Percentiles rank a stretch among this genome's conserved stretches.
Evolutionary conservation across 306 rosid genomes (phyloP).

Genomic region (Urtica urens): DNA sequence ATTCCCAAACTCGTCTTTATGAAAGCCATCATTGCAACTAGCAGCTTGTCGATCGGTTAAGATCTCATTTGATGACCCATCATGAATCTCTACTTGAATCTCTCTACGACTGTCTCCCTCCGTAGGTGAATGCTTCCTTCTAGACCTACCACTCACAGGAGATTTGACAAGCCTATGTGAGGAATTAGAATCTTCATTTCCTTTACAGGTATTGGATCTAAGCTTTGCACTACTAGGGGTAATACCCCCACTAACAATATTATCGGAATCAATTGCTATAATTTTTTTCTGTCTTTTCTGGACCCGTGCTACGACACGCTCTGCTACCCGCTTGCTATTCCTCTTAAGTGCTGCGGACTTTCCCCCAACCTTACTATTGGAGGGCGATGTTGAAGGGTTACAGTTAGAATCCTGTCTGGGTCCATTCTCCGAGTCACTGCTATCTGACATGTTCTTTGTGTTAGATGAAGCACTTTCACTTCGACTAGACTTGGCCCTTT

Average conservation of each 20-base stretch:
- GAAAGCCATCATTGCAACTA: constrained; percentile 51
- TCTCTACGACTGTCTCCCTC: constrained; percentile 23
- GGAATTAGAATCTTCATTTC: constrained; percentile 33
- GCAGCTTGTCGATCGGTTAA: constrained; percentile 38
- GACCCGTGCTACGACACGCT: constrained; percentile 75
- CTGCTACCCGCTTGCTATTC: constrained; percentile 94
- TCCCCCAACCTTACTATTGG: constrained; percentile 48
- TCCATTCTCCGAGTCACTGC: constrained; percentile 94
- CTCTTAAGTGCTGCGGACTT: constrained; percentile 54
- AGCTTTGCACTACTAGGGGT: constrained; percentile 32
- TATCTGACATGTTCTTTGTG: constrained; percentile 71
- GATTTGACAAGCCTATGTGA: constrained; percentile 30
- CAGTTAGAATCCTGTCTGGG: constrained; percentile 43
- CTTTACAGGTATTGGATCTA: constrained; percentile 31
- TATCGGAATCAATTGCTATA: constrained; percentile 66
- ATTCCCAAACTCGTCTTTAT: constrained; percentile 62
- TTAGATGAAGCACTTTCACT: constrained; percentile 96
- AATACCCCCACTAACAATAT: constrained; percentile 47
- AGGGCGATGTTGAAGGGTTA: constrained; percentile 36
- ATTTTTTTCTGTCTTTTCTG: constrained; percentile 85
- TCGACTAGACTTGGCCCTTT: constrained; percentile 48
- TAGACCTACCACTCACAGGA: constrained; percentile 26
- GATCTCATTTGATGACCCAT: constrained; percentile 47
- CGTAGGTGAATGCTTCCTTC: constrained; percentile 27
- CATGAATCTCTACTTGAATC: constrained; percentile 42